Conservation (phyloP, 2,329 filamentous ascomycete species). For the Macrophomina tecta region DNA sequence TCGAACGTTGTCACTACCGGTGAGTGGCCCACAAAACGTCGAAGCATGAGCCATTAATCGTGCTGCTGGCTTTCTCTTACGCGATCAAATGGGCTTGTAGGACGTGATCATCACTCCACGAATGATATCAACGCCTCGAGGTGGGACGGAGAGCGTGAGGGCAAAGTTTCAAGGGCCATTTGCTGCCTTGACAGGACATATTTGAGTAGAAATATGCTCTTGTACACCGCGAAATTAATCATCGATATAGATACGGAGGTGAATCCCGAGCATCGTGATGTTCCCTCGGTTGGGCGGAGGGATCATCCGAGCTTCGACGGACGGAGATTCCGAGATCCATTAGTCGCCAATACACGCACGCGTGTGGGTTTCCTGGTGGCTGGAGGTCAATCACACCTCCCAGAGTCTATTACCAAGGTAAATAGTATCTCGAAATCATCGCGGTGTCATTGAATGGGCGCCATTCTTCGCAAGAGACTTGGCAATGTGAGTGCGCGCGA, state of each 20-base stretch:
- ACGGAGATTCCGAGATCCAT: background rate
- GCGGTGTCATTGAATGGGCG: no score
- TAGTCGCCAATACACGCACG: background rate
- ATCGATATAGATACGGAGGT: background rate
- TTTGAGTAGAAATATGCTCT: background rate
- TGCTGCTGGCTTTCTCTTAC: background rate
- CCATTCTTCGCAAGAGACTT: background rate
- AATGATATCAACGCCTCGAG: background rate
- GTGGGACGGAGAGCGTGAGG: no score
- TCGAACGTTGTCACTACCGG: background rate
- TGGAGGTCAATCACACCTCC: background rate
- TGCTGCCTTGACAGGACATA: background rate
- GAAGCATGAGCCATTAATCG: background rate
- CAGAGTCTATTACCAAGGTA: background rate
- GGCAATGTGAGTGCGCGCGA: background rate
- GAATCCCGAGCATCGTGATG: background rate
- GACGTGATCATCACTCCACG: background rate
- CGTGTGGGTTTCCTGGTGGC: background rate
- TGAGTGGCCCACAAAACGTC: background rate
- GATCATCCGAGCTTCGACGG: background rate
- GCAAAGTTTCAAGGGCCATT: background rate
- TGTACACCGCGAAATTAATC: background rate
- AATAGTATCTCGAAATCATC: no score
- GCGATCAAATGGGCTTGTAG: background rate
- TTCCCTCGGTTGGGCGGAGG: background rate